Percentiles rank a stretch among this genome's conserved stretches.
Conservation (phyloP, 345 rosid species). For the Eucalyptus erythrocorys region DNA sequence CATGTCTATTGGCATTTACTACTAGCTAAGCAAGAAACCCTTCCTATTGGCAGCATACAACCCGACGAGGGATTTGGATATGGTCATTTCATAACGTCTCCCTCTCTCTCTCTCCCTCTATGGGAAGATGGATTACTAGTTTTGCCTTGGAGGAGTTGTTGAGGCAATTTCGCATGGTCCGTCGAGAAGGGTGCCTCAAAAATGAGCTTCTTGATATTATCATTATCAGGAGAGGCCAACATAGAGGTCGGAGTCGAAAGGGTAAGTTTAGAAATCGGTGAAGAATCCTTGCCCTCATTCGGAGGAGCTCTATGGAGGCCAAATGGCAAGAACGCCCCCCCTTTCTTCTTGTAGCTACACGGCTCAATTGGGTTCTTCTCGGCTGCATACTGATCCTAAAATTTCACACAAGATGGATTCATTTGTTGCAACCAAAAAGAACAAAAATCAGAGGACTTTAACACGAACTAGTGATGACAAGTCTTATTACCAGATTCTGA, state of each 20-base stretch:
- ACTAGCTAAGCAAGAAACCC: too few species aligned
- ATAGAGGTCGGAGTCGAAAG: constrained; percentile 24
- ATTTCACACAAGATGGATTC: neutral
- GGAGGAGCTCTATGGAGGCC: neutral
- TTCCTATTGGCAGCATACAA: too few species aligned
- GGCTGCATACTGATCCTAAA: neutral
- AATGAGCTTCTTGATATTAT: constrained; percentile 12
- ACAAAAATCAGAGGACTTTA: neutral
- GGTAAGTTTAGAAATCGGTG: constrained; percentile 18
- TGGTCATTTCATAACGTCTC: too few species aligned
- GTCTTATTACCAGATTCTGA: neutral
- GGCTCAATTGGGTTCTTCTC: neutral
- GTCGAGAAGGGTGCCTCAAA: neutral
- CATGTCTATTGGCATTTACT: too few species aligned
- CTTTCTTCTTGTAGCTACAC: neutral
- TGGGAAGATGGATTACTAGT: too few species aligned
- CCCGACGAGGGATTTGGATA: too few species aligned
- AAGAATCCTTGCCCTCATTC: constrained; percentile 16
- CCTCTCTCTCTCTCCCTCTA: too few species aligned
- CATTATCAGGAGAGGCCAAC: neutral
- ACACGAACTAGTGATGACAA: neutral
- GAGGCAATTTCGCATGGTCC: constrained; percentile 15
- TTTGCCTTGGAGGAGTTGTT: too few species aligned
- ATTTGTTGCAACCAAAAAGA: neutral
- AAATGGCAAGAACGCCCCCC: constrained; percentile 9